Conservation (phyloP, 192 early-diverging fungal species). For the Mortierella alpina region DNA sequence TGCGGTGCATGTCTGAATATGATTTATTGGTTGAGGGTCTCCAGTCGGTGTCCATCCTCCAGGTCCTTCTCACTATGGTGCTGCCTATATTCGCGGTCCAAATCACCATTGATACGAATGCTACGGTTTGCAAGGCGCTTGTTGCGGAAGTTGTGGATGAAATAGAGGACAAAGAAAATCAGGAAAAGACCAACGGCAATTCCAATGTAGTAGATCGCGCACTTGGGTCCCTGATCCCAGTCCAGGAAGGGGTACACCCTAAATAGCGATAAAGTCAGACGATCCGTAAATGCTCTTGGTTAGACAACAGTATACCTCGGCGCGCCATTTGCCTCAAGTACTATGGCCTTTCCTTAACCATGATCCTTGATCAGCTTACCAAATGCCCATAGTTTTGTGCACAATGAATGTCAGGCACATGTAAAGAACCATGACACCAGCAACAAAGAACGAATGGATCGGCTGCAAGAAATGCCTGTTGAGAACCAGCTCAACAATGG, state of each 20-base stretch:
- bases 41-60: neutral
- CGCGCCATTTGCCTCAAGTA: neutral
- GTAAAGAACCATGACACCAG: slow-evolving; percentile 40
- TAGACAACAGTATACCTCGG: too few relatives aligned
- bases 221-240: slow-evolving; percentile 34
- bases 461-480: slow-evolving; percentile 48
- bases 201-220: slow-evolving; percentile 28
- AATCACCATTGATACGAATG: slow-evolving; percentile 18
- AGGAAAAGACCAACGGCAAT: slow-evolving; percentile 28
- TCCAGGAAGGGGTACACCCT: slow-evolving; percentile 52
- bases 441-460: slow-evolving; percentile 34
- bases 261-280: neutral
- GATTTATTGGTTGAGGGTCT: neutral
- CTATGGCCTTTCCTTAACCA: neutral
- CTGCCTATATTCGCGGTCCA: slow-evolving; percentile 17
- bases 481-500: slow-evolving; percentile 33
- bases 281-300: too few relatives aligned
- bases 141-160: slow-evolving; percentile 48
- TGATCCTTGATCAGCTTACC: slow-evolving; percentile 5
- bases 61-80: slow-evolving; percentile 12
- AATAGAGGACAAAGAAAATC: slow-evolving; percentile 25
- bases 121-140: slow-evolving; percentile 8
- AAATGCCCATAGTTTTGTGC: slow-evolving; percentile 16
- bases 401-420: slow-evolving; percentile 45
- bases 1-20: too few relatives aligned